Percentiles rank a stretch among this genome's conserved stretches.
These are phyloP conservation scores for Solanum tarijense DNA, from an alignment of 257 asterid species.

Conservation along the genomic window DNA sequence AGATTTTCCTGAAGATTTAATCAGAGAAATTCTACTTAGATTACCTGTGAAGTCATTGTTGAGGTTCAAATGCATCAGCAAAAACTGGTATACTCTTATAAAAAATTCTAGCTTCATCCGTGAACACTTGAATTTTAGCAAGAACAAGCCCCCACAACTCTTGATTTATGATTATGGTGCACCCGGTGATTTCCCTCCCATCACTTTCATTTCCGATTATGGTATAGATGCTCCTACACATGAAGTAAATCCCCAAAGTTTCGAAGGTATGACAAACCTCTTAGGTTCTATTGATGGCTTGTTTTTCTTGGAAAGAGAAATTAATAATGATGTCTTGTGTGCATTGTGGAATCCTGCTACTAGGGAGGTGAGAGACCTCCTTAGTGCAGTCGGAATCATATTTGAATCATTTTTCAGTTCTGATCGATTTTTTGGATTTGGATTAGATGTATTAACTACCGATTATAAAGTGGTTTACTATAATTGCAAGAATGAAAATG, in stretches of 20 bases:
- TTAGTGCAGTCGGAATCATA: not conserved
- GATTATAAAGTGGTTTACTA: not conserved
- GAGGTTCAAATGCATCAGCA: not conserved
- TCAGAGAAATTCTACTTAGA: not conserved
- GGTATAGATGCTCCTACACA: not conserved
- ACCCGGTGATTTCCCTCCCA: not conserved
- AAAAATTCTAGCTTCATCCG: not conserved
- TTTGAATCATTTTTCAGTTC: not conserved
- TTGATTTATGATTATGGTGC: not conserved
- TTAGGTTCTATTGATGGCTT: not conserved
- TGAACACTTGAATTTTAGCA: not conserved
- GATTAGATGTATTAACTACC: not conserved
- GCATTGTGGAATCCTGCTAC: not conserved
- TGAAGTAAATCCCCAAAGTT: not conserved
- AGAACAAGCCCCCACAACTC: not conserved
- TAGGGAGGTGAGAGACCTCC: not conserved
- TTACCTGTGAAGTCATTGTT: not conserved
- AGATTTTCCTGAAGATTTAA: not conserved
- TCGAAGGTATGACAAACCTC: not conserved
- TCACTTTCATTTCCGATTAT: not conserved
- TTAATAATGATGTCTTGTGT: not conserved
- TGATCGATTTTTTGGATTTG: not conserved
- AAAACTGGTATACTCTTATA: not conserved
- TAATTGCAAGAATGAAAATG: not conserved
- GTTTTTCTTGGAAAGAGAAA: not conserved